Percentiles rank a stretch among this genome's conserved stretches.
phyloP scores from a whole-genome alignment of 495 filamentous ascomycete species.

The Neurospora sp. region DNA sequence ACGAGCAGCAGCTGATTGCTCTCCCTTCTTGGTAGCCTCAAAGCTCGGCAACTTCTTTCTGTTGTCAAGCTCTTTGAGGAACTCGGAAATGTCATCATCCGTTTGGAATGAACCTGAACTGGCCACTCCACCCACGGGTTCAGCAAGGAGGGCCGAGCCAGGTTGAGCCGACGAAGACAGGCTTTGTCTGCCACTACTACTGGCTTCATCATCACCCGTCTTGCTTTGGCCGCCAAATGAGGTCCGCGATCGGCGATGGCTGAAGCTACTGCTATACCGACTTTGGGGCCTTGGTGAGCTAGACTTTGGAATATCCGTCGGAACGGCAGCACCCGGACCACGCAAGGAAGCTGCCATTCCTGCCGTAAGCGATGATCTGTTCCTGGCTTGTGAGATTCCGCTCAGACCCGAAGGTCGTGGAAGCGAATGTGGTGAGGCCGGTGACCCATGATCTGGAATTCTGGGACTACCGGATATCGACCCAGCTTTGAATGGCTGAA shows the following conservation, averaged over 20 bases:
- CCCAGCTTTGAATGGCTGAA: conserved; percentile 89
- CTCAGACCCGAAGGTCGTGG: conserved; percentile 39
- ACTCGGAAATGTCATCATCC: conserved; percentile 88
- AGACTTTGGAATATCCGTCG: conserved; percentile 32
- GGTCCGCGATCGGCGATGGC: conserved; percentile 62
- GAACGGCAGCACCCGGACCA: conserved; percentile 43
- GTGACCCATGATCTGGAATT: conserved; percentile 27
- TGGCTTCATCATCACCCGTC: conserved; percentile 67
- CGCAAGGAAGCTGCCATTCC: conserved; percentile 58
- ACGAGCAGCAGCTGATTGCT: conserved; percentile 47
- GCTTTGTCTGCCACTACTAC: conserved; percentile 80
- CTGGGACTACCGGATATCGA: conserved; percentile 83
- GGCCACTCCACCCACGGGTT: conserved; percentile 49
- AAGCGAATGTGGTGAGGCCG: conserved; percentile 53
- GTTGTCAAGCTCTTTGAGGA: conserved; percentile 74
- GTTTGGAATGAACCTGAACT: conserved; percentile 74
- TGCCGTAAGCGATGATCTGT: conserved; percentile 54
- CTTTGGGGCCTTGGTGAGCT: conserved; percentile 64
- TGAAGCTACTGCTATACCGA: conserved; percentile 62
- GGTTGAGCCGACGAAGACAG: conserved; percentile 77
- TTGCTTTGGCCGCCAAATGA: conserved; percentile 63
- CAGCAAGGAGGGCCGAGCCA: conserved; percentile 71
- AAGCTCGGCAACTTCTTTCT: conserved; percentile 71
- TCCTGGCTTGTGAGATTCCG: conserved; percentile 52
- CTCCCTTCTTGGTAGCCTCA: conserved; percentile 43